These are phyloP conservation scores for Talaromyces sp. DNA, from an alignment of 2,329 filamentous ascomycete genomes.

Conservation along the genomic window DNA sequence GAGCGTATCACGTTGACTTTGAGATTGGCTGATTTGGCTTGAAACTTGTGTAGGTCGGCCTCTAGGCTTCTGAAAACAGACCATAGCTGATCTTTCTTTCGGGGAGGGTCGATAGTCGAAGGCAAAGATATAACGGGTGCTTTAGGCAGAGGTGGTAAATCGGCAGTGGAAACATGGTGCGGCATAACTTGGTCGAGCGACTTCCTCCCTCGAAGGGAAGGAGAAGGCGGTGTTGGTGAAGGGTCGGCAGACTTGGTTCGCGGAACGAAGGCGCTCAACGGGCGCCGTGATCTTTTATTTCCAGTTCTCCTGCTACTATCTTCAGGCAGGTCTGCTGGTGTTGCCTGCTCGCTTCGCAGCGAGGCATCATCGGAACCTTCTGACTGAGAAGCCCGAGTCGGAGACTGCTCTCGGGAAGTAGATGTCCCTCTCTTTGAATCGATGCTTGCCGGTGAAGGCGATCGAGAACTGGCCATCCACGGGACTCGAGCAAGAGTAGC, in stretches of 20 bases:
- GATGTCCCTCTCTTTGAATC: constrained; percentile 19
- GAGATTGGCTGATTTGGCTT: constrained; percentile 65
- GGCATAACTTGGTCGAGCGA: constrained; percentile 45
- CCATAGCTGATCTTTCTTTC: constrained; percentile 67
- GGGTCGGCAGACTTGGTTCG: constrained; percentile 33
- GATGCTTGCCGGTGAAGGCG: constrained; percentile 6
- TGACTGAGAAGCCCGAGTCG: constrained; percentile 14
- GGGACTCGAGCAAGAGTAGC: constrained; percentile 49
- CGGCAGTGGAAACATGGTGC: not conserved
- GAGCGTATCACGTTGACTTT: constrained; percentile 72
- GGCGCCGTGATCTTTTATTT: constrained; percentile 35
- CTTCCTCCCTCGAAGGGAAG: constrained; percentile 35
- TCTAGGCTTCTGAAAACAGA: constrained; percentile 64
- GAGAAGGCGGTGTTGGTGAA: constrained; percentile 33
- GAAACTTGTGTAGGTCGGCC: constrained; percentile 68
- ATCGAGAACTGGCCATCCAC: constrained; percentile 39
- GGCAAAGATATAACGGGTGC: constrained; percentile 46
- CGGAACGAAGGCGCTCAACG: constrained; percentile 35
- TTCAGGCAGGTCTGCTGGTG: constrained; percentile 13
- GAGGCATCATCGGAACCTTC: not conserved
- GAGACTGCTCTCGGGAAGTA: constrained; percentile 26
- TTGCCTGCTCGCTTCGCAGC: constrained; percentile 12
- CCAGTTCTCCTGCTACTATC: constrained; percentile 25
- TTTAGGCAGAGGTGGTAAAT: constrained; percentile 36
- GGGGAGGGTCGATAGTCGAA: constrained; percentile 38